Evolutionary conservation across 179 eudicot genomes (phyloP).

Genomic region (Silene vulgaris): DNA sequence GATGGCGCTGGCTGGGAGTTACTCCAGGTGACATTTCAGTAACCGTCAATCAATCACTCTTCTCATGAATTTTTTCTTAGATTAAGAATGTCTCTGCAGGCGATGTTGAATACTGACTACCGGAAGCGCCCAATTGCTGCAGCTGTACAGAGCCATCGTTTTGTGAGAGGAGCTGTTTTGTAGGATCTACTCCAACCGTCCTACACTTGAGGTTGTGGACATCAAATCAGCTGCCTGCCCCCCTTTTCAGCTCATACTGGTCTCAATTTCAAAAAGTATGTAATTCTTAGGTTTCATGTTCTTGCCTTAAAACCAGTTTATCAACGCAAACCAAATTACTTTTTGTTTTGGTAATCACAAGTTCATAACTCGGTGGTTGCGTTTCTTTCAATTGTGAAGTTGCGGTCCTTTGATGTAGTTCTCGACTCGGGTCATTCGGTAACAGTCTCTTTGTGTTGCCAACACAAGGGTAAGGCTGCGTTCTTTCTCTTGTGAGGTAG

Average conservation of each 20-base stretch:
- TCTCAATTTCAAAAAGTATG: not conserved
- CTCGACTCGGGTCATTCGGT: no score
- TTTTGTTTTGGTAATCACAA: not conserved
- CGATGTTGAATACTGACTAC: slow-evolving; percentile 84
- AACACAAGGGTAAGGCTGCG: not conserved
- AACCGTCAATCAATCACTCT: not conserved
- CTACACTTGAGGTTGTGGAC: not conserved
- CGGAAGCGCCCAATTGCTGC: slow-evolving; percentile 81
- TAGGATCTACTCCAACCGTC: slow-evolving; percentile 19
- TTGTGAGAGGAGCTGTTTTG: slow-evolving; percentile 63
- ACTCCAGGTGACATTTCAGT: slow-evolving; percentile 54
- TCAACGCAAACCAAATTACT: not conserved
- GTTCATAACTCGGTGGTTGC: not conserved
- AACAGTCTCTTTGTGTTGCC: no score
- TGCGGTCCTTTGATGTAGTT: no score
- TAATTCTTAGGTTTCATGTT: not conserved
- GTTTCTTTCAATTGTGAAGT: no score
- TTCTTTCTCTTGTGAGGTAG: no score
- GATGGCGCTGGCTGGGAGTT: slow-evolving; percentile 95
- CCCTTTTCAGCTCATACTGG: not conserved
- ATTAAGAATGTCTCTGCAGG: slow-evolving; percentile 36
- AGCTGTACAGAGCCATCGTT: slow-evolving; percentile 74
- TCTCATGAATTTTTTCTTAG: not conserved
- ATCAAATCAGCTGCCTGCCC: not conserved
- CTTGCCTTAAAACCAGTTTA: not conserved